Evolutionary conservation across 306 rosid species (phyloP), one percentile per base, ranked within the genome.

Genomic region (Cucurbita moschata): DNA sequence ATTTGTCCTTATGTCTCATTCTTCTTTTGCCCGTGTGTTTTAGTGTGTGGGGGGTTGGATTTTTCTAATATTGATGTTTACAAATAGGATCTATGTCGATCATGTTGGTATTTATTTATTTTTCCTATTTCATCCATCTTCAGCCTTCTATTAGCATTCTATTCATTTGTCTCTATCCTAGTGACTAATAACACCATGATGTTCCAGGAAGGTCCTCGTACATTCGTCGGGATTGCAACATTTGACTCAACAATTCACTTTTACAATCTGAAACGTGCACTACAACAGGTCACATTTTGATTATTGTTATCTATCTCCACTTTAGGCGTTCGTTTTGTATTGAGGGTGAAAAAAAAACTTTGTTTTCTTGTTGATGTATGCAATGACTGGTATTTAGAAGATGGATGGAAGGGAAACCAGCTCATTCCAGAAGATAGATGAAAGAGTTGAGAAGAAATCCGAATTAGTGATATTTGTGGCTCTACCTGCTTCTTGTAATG

Each of bases 241-340:
- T 94, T 94, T 86, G 99, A 94, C 81, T 89, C 91, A 15, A 91
- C 99, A 18, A 86, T 94, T 84, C 99, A 94, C 76, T 94, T 94
- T 82, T 91, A 94, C 85, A 94, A 88, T 78, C 79, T 94, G 85
- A 94, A 94, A 85, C 96, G 97, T 74, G 97, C 90, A 35, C 77
- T 88, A 78, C 97, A 94, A 82, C 97, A 94, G 99, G 99, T 94
- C 75, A 76, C 42, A 62, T 37, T 75, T 64, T 2, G 5, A 5
- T 51, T 60, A 49, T 70, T 16, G 44, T 16, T 70, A 49, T 26
- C 58, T 30, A 26, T 69, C 42, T 69, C 53, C n/a, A 69, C 30
- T 23, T 23, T 49, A 69, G 73, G 44, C n/a, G 16, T 46, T 69
- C 26, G 18, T 43, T 26, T 16, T 69, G 57, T 14, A 47, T 21